phyloP scores from a whole-genome alignment of 371 early-diverging fungal genomes.

The Syncephalastrum sp. region DNA sequence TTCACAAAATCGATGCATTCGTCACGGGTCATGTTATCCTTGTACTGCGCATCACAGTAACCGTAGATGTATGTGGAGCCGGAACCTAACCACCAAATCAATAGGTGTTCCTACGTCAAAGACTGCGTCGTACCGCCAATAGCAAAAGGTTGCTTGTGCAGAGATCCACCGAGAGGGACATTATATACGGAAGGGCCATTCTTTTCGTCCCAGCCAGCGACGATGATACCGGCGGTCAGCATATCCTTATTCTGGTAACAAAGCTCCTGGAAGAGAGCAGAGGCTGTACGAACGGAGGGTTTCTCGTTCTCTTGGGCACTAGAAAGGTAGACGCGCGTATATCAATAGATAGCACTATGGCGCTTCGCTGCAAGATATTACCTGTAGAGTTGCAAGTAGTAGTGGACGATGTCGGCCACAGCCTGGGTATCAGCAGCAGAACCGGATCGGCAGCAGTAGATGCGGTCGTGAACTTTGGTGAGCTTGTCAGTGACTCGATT shows the following conservation, averaged over 20 bases:
- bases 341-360: not conserved
- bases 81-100: constrained; percentile 56
- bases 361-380: constrained; percentile 23
- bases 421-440: constrained; percentile 99
- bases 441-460: constrained; percentile 98
- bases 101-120: not conserved
- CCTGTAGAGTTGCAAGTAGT: constrained; percentile 90
- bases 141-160: constrained; percentile 92
- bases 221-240: constrained; percentile 97
- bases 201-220: constrained; percentile 98
- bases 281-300: constrained; percentile 91
- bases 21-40: constrained; percentile 84
- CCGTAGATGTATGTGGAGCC: constrained; percentile 99
- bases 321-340: constrained; percentile 2
- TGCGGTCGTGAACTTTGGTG: constrained; percentile 93
- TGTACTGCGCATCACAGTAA: constrained; percentile 92
- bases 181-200: constrained; percentile 93
- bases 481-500: constrained; percentile 99
- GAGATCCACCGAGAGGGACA: constrained; percentile 94
- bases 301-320: constrained; percentile 84
- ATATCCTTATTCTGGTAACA: constrained; percentile 94
- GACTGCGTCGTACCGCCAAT: constrained; percentile 75
- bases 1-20: constrained; percentile 95
- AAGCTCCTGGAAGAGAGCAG: constrained; percentile 90
- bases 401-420: constrained; percentile 94